Base-by-base conservation (phyloP, 192 early-diverging fungal genomes). In the Entomortierella parvispora region DNA sequence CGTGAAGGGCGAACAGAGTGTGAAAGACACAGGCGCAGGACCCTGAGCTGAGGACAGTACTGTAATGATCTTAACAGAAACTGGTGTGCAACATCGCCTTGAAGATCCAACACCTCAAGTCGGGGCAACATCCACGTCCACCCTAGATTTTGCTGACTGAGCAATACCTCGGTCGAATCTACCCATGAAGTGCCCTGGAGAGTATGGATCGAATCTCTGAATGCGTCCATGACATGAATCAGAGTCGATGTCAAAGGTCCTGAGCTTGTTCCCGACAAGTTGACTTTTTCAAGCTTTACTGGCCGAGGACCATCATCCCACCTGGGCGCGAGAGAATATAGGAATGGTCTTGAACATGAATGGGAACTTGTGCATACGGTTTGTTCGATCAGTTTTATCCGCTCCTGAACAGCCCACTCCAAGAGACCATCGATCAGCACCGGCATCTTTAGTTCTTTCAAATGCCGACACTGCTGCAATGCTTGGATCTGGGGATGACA, bases 121-220 rank as follows among this genome's bases (percentile, higher is more conserved):
- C 46, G 48, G 0, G 71, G 71, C 28, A 74, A 51, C 49, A 44
- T 43, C 71, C 71, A 74, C 0, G 46, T 46, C 71, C 71, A 74
- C 22, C 62, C 49, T 8, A 74, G 44, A 42, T 17, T 60, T 34
- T 60, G 51, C 10, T 49, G 34, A 29, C 49, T 54, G 14, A 46
- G 54, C 43, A 49, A 40, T 32, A 56, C 48, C 63, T 74, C 71
- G 0, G 63, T 65, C 43, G 55, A 59, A 18, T 65, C 71, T 22
- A 65, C 42, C 71, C 71, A 74, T 17, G 71, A 74, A 12, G 43
- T 74, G 51, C 71, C 65, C 23, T 74, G 71, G 10, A 74, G 51
- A 9, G 57, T 56, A 34, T 61, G 57, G 6, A 74, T 32, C 50
- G 71, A 65, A 31, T 74, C 71, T 10, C 71, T 62, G 50, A 66